A percentile compares a stretch with the other conserved stretches of the same genome.
Evolutionary conservation across 2,329 filamentous ascomycete species (phyloP).

Genomic region (Thelonectria blattea): DNA sequence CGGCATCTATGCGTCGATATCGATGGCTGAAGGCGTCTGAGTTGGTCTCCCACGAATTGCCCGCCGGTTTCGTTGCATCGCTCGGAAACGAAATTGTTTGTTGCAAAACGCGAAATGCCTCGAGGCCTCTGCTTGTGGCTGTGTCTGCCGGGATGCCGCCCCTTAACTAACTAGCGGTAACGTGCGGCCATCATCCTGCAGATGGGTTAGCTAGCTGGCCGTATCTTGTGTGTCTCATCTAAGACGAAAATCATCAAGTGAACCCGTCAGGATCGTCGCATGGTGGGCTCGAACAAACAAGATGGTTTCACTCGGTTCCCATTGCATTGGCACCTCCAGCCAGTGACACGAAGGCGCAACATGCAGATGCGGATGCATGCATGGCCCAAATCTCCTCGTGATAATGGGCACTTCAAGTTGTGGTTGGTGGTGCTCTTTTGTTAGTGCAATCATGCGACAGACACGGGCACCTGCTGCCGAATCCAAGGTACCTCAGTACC

Average conservation of each 20-base stretch:
- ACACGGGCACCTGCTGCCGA: too few relatives aligned
- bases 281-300: not conserved
- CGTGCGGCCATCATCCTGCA: not conserved
- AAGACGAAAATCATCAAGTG: not conserved
- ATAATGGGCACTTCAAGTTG: not conserved
- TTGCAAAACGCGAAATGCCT: not conserved
- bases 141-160: not conserved
- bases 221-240: conserved; percentile 1
- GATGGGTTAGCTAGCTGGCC: not conserved
- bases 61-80: not conserved
- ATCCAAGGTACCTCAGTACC: too few relatives aligned
- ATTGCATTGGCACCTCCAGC: too few relatives aligned
- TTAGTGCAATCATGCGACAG: too few relatives aligned
- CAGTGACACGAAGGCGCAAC: not conserved
- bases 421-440: not conserved
- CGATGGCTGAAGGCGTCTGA: not conserved
- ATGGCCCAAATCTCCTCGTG: not conserved
- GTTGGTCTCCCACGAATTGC: not conserved
- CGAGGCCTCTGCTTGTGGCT: not conserved
- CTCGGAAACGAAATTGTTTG: not conserved
- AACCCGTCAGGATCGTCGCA: not conserved
- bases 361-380: not conserved
- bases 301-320: not conserved
- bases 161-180: not conserved
- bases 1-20: not conserved